Conservation (phyloP, 2,329 filamentous ascomycete species). For the Lachnellula cervina region DNA sequence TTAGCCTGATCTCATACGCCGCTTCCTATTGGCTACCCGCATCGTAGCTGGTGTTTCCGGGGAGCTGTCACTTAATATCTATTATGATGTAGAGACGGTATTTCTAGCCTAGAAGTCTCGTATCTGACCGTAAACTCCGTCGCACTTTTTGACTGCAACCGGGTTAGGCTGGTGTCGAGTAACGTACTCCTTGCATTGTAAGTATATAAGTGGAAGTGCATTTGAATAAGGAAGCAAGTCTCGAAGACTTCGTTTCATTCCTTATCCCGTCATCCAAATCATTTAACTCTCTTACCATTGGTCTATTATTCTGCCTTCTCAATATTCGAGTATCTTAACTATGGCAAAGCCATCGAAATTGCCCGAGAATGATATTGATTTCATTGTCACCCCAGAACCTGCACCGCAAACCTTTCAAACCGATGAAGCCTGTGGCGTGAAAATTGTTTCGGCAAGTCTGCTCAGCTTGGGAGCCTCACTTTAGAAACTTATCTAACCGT, state of each 20-base stretch:
- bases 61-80: neutral
- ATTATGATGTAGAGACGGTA: neutral
- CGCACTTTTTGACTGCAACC: conserved; percentile 3
- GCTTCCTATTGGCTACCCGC: neutral
- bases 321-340: too few relatives aligned
- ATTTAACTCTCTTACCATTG: too few relatives aligned
- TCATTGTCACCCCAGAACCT: conserved; percentile 25
- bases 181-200: neutral
- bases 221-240: too few relatives aligned
- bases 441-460: conserved; percentile 23
- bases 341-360: too few relatives aligned
- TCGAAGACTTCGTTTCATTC: too few relatives aligned
- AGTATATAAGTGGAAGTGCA: too few relatives aligned
- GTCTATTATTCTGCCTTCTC: too few relatives aligned
- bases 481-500: neutral
- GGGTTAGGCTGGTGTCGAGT: neutral
- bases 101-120: neutral
- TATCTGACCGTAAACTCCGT: neutral
- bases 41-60: neutral
- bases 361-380: conserved; percentile 20
- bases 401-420: conserved; percentile 20
- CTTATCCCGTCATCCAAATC: too few relatives aligned
- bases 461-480: neutral
- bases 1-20: neutral
- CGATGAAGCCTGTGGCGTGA: conserved; percentile 26